Base-by-base conservation (phyloP, 192 early-diverging fungal genomes). In the Entophlyctis helioformis region DNA sequence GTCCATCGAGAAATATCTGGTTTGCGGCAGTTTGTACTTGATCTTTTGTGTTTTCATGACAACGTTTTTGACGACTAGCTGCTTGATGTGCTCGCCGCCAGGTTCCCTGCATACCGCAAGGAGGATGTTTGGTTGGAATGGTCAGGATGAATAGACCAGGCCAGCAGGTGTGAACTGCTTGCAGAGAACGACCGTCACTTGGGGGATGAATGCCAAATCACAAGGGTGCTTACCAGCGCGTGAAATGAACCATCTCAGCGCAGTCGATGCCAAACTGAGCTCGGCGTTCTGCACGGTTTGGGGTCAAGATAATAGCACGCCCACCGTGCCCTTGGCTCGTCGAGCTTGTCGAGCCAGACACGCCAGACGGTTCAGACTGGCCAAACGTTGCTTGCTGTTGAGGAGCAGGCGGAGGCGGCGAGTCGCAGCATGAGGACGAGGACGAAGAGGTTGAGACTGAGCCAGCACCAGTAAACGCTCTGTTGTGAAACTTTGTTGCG, bases 11-110 rank as follows among this genome's bases (percentile, higher is more conserved):
- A 76, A 76, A 51, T 69, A 71, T 39, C 59, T 47, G 5, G 74
- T 74, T 56, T 69, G 46, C n/a, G 74, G 74, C 3, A 76, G 60
- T 29, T 63, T 65, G 56, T 76, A 76, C 49, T 59, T 62, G 42
- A 76, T 76, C 51, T 76, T 76, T 46, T 75, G 74, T 2, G 74
- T 76, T 36, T 74, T 74, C 72, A 74, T 74, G 37, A 65, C 67
- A 8, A 74, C 72, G 42, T 74, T 74, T 38, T 74, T 74, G 32
- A 74, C 53, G 24, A 62, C 40, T 6, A 74, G 46, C 7, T 59
- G 32, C 44, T 74, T 72, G 38, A 71, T 44, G 37, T 74, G 57
- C 48, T 74, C 72, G 29, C 72, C 72, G 48, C 72, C 72, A 32
- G 72, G 72, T 44, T 74, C 72, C 72, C 71, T 74, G 45, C 25